These are phyloP conservation scores for Pontederia paniculata DNA, from an alignment of 176 grass and related monocot species.

Conservation along the genomic window DNA sequence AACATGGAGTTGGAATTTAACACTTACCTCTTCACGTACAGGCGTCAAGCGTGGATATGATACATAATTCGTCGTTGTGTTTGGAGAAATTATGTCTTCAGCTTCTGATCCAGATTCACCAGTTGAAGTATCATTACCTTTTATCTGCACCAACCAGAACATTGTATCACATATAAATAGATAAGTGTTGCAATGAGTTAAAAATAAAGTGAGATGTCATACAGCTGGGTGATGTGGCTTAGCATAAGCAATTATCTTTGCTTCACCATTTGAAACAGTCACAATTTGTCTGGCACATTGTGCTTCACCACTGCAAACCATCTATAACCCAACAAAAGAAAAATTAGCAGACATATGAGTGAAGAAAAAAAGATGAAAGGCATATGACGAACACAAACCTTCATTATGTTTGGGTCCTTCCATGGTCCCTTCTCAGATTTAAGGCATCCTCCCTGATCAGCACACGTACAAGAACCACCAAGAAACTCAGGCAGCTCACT, in stretches of 20 bases:
- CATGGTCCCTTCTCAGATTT: slow-evolving; percentile 1
- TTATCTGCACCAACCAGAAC: background rate
- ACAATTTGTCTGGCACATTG: slow-evolving; percentile 4
- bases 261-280: slow-evolving; percentile 1
- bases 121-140: background rate
- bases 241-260: slow-evolving; percentile 4
- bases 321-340: background rate
- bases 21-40: slow-evolving; percentile 4
- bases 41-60: slow-evolving; percentile 2
- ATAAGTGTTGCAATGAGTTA: background rate
- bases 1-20: background rate
- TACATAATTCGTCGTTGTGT: background rate
- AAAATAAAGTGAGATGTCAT: background rate
- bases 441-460: background rate
- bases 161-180: too few species aligned
- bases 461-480: background rate
- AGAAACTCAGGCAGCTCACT: slow-evolving; percentile 4
- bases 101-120: background rate
- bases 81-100: slow-evolving; percentile 9
- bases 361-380: background rate
- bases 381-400: background rate
- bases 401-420: slow-evolving; percentile 1
- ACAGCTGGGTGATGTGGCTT: background rate
- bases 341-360: background rate
- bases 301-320: background rate